A percentile compares a stretch with the other conserved stretches of the same genome.
Evolutionary conservation across 768 basidiomycete genomes (phyloP).

Genomic region (Myochromella boudieri): DNA sequence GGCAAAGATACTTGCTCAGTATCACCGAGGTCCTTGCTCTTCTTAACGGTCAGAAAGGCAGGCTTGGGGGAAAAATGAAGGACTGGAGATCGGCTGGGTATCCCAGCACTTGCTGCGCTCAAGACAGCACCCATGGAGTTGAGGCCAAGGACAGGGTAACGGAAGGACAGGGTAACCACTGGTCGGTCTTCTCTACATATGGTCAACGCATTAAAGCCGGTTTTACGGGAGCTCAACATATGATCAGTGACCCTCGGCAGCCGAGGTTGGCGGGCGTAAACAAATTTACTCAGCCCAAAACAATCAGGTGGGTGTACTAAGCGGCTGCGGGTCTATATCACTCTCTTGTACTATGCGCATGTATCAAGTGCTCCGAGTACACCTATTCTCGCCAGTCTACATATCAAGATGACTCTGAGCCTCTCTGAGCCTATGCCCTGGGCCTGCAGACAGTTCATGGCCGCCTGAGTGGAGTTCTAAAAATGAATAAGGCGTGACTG

Average conservation of each 20-base stretch:
- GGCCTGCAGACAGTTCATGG: no score
- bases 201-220: conserved; percentile 10
- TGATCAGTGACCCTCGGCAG: conserved; percentile 1
- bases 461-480: no score
- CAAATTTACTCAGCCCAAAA: no score
- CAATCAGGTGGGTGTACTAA: no score
- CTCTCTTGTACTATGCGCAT: no score
- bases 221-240: not conserved
- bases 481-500: not conserved
- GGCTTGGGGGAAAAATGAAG: conserved; percentile 43
- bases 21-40: conserved; percentile 26
- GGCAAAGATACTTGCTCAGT: conserved; percentile 38
- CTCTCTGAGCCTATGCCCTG: no score
- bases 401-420: no score
- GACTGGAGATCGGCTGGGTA: conserved; percentile 22
- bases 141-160: conserved; percentile 19
- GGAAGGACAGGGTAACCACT: not conserved
- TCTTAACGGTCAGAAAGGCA: conserved; percentile 32
- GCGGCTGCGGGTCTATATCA: no score
- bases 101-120: conserved; percentile 15
- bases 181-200: not conserved
- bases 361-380: no score
- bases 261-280: no score
- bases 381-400: no score
- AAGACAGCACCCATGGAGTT: conserved; percentile 36